These are phyloP conservation scores for Narthecium ossifragum DNA, from an alignment of 106 monocot species.

Conservation along the genomic window DNA sequence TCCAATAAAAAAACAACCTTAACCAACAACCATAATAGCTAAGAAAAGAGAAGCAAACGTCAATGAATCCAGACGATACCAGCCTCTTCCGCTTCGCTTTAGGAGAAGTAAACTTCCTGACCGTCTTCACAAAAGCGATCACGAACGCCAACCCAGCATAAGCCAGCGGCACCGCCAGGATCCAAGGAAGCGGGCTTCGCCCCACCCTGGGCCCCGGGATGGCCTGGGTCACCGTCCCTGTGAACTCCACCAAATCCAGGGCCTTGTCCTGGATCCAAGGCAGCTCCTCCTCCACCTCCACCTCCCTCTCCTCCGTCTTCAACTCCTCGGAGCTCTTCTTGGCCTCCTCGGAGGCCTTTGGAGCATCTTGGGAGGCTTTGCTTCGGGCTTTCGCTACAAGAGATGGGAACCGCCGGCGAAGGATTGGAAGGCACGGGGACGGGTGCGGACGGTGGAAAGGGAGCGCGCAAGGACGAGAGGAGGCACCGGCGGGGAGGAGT, in stretches of 20 bases:
- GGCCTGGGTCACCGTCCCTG: constrained; percentile 87
- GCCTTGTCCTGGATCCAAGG: constrained; percentile 99
- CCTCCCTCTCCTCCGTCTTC: constrained; percentile 32
- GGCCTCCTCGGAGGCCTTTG: constrained; percentile 13
- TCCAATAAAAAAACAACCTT: not conserved
- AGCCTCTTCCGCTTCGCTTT: constrained; percentile 66
- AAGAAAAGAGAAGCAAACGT: not conserved
- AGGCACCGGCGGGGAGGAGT: constrained; percentile 6
- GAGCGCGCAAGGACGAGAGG: not conserved
- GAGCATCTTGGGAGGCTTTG: constrained; percentile 5
- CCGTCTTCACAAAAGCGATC: constrained; percentile 69
- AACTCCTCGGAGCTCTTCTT: constrained; percentile 11
- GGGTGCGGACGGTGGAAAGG: not conserved
- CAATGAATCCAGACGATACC: constrained; percentile 24
- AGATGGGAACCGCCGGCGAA: constrained; percentile 2
- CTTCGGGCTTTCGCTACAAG: constrained; percentile 11
- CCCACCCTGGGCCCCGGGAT: constrained; percentile 86
- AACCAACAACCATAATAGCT: too few relatives aligned
- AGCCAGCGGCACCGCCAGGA: constrained; percentile 74
- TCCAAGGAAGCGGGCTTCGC: constrained; percentile 74
- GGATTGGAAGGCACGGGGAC: not conserved
- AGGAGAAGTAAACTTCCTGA: constrained; percentile 76
- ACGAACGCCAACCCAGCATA: constrained; percentile 73
- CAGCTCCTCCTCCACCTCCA: constrained; percentile 91
- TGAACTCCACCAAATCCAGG: constrained; percentile 93